These are phyloP conservation scores for Melampsora americana DNA, from an alignment of 1,284 basidiomycete species.

Conservation along the genomic window DNA sequence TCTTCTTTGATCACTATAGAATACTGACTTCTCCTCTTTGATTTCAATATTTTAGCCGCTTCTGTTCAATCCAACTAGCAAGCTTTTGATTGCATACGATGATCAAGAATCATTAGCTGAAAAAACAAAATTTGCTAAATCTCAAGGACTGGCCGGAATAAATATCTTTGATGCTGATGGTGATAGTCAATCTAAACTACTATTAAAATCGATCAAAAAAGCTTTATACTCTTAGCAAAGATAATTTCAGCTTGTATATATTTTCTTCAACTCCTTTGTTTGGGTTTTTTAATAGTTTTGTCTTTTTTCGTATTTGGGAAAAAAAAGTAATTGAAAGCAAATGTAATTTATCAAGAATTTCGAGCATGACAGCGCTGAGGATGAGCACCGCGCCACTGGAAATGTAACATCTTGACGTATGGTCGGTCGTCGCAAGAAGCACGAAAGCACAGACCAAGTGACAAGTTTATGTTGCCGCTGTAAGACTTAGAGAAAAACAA, in stretches of 20 bases:
- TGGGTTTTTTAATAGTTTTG: neutral
- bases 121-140: conserved; percentile 21
- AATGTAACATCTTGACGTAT: too few species aligned
- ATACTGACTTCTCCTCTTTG: neutral
- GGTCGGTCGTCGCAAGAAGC: too few species aligned
- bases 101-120: conserved; percentile 29
- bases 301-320: neutral
- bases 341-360: too few species aligned
- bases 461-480: too few species aligned
- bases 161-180: conserved; percentile 42
- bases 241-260: neutral
- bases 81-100: conserved; percentile 39
- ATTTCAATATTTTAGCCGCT: conserved; percentile 26
- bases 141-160: conserved; percentile 23
- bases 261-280: neutral
- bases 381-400: too few species aligned
- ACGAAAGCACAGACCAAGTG: too few species aligned
- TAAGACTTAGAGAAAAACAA: too few species aligned
- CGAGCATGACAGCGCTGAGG: too few species aligned
- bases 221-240: neutral
- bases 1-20: neutral
- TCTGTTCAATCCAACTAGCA: conserved; percentile 38
- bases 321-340: neutral
- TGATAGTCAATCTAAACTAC: conserved; percentile 23
- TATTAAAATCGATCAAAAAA: conserved; percentile 32